phyloP scores from a whole-genome alignment of 768 basidiomycete species.

The Amanita fuliginea region DNA sequence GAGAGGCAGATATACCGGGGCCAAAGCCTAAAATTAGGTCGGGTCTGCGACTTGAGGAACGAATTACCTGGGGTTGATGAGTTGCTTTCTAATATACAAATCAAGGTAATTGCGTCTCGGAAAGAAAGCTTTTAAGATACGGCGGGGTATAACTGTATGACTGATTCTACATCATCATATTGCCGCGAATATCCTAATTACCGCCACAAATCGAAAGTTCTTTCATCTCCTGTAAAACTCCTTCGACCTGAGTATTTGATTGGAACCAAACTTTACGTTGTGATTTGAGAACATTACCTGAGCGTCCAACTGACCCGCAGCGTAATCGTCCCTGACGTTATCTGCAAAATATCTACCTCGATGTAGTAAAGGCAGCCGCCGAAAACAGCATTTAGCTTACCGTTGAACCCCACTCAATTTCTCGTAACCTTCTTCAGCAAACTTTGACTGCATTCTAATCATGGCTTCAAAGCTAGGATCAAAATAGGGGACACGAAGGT shows the following conservation, averaged over 20 bases:
- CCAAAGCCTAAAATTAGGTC: conserved; percentile 1
- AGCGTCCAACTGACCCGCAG: conserved; percentile 89
- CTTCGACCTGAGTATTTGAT: conserved; percentile 59
- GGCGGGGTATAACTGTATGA: neutral
- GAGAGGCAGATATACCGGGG: neutral
- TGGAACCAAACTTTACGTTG: neutral
- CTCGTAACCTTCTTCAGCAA: conserved; percentile 97
- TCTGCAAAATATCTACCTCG: conserved; percentile 75
- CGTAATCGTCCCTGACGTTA: conserved; percentile 90
- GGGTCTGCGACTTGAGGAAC: conserved; percentile 14
- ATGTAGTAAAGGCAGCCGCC: neutral
- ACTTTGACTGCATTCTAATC: conserved; percentile 96
- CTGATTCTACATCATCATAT: no score
- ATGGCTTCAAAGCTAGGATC: conserved; percentile 99
- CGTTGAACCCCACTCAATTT: conserved; percentile 91
- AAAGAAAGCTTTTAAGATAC: neutral
- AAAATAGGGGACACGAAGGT: conserved; percentile 94
- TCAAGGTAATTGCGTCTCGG: neutral
- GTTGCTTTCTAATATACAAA: neutral
- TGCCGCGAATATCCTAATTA: conserved; percentile 15
- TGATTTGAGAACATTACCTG: conserved; percentile 40
- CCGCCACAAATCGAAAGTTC: conserved; percentile 91
- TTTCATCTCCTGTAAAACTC: conserved; percentile 93
- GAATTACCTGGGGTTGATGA: conserved; percentile 11
- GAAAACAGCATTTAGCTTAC: conserved; percentile 23